Conservation (phyloP, 2,329 filamentous ascomycete species). For the Exophiala lecanii-corni region DNA sequence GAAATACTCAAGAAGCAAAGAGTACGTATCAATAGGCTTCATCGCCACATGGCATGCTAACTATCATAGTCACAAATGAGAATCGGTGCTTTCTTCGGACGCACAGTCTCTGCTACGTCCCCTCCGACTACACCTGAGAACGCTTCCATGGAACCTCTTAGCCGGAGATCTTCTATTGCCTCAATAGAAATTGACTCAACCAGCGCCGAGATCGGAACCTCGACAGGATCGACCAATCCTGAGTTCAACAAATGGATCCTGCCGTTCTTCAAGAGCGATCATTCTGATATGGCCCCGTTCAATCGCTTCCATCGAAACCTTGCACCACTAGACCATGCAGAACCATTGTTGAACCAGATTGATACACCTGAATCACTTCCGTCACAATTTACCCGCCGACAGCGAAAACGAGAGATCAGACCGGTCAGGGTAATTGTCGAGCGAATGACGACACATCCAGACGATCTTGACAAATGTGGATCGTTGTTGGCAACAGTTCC, state of each 20-base stretch:
- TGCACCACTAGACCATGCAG: neutral
- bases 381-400: conserved; percentile 10
- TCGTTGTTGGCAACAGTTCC: conserved; percentile 32
- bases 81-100: conserved; percentile 48
- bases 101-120: conserved; percentile 32
- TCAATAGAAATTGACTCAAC: conserved; percentile 20
- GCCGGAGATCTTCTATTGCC: conserved; percentile 25
- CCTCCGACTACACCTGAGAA: conserved; percentile 21
- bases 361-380: conserved; percentile 7
- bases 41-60: conserved; percentile 29
- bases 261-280: conserved; percentile 71
- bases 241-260: conserved; percentile 70
- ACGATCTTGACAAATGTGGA: conserved; percentile 29
- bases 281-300: conserved; percentile 64
- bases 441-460: conserved; percentile 36
- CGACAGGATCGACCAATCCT: conserved; percentile 30
- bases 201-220: conserved; percentile 28
- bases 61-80: conserved; percentile 44
- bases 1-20: conserved; percentile 43
- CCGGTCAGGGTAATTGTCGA: conserved; percentile 59
- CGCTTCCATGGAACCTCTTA: conserved; percentile 22
- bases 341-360: conserved; percentile 9
- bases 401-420: conserved; percentile 28
- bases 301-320: conserved; percentile 21
- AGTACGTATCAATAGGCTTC: conserved; percentile 31